Conservation (phyloP, 495 filamentous ascomycete genomes). For the Pyrenula aspistea region DNA sequence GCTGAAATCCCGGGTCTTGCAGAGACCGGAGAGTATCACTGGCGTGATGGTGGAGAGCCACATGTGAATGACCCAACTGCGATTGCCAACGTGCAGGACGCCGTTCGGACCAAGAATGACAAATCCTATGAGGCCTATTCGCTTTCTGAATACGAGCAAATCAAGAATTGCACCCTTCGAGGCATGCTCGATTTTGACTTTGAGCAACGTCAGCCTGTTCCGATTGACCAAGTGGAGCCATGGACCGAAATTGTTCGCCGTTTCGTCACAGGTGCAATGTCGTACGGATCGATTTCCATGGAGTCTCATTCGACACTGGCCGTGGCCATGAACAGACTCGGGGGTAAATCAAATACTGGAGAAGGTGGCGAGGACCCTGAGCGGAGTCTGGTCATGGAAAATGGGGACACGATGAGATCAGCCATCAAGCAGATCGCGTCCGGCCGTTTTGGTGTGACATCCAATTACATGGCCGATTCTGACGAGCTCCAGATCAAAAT, state of each 20-base stretch:
- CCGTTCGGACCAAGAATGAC: conserved; percentile 96
- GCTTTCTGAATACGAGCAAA: conserved; percentile 86
- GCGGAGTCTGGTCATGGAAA: conserved; percentile 73
- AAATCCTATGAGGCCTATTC: conserved; percentile 99
- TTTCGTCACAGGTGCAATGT: conserved; percentile 99
- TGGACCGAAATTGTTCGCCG: conserved; percentile 98
- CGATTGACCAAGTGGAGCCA: conserved; percentile 95
- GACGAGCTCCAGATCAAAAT: conserved; percentile 99
- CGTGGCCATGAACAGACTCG: conserved; percentile 94
- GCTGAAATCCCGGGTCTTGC: conserved; percentile 71
- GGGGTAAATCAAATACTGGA: conserved; percentile 97
- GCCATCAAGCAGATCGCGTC: conserved; percentile 99
- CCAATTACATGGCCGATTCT: conserved; percentile 94
- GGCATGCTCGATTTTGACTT: conserved; percentile 98
- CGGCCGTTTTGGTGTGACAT: conserved; percentile 95
- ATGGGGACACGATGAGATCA: conserved; percentile 96
- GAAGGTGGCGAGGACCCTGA: conserved; percentile 97
- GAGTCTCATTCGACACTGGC: conserved; percentile 96
- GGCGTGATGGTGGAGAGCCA: conserved; percentile 97
- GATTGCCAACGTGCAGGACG: conserved; percentile 97
- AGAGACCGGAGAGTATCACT: conserved; percentile 97
- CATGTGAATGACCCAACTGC: conserved; percentile 93
- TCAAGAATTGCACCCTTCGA: conserved; percentile 94
- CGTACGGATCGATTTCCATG: conserved; percentile 98
- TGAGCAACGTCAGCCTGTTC: conserved; percentile 72